Evolutionary conservation across 106 monocot genomes (phyloP).

Genomic region (Agapanthus africanus): DNA sequence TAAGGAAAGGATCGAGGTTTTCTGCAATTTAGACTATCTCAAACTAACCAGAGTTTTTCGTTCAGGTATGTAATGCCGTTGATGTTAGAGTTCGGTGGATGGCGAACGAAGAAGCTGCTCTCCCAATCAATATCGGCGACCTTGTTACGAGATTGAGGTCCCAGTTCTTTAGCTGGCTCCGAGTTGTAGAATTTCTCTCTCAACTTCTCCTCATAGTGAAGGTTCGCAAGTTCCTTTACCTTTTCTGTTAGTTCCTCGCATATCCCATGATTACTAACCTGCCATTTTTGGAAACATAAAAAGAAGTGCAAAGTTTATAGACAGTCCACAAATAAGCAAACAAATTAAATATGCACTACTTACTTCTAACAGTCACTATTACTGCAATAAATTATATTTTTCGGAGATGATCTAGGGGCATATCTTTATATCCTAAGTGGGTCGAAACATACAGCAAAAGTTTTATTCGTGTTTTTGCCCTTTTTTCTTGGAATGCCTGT

Average conservation of each 20-base stretch:
- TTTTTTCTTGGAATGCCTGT: too few species aligned
- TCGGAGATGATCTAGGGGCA: too few species aligned
- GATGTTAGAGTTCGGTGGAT: constrained; percentile 31
- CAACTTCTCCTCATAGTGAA: constrained; percentile 27
- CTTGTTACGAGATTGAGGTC: neutral
- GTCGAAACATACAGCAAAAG: too few species aligned
- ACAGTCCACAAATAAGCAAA: neutral
- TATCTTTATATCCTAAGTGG: too few species aligned
- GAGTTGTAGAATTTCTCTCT: constrained; percentile 32
- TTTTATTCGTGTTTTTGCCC: too few species aligned
- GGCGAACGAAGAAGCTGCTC: constrained; percentile 42
- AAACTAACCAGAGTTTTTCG: constrained; percentile 31
- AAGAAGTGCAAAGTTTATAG: too few species aligned
- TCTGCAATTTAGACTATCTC: too few species aligned
- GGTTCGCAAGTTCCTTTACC: constrained; percentile 20
- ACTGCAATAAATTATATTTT: too few species aligned
- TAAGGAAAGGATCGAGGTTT: too few species aligned
- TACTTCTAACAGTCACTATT: too few species aligned
- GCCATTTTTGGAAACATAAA: neutral
- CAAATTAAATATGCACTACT: neutral
- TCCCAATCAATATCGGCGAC: constrained; percentile 11
- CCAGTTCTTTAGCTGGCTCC: constrained; percentile 18
- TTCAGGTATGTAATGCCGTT: constrained; percentile 17
- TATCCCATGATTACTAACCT: constrained; percentile 51
- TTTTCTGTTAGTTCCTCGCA: constrained; percentile 18